Evolutionary conservation across 1,284 basidiomycete genomes (phyloP).

Genomic region (Ceratobasidium sp.): DNA sequence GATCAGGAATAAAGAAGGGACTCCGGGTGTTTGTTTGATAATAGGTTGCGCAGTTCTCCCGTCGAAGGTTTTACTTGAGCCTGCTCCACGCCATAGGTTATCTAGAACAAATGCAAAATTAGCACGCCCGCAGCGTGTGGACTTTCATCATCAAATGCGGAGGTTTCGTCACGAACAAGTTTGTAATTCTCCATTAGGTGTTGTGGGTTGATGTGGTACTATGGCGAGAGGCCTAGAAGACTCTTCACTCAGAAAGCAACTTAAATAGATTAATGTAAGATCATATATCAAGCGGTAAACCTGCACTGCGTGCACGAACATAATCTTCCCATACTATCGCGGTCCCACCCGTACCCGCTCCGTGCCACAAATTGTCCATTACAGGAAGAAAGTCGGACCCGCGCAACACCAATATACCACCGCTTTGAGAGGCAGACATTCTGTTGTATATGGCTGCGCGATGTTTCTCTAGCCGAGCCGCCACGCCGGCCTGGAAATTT

Average conservation of each 20-base stretch:
- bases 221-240: neutral
- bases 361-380: conserved; percentile 8
- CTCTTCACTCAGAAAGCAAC: neutral
- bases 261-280: neutral
- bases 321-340: conserved; percentile 13
- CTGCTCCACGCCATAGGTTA: no score
- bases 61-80: no score
- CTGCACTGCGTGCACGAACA: neutral
- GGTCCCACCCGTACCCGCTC: neutral
- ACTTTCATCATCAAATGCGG: no score
- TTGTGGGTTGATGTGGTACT: neutral
- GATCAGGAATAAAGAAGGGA: no score
- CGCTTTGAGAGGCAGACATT: neutral
- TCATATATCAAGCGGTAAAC: conserved; percentile 17
- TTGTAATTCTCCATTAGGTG: no score
- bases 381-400: neutral
- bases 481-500: conserved; percentile 8
- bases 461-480: neutral
- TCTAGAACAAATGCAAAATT: no score
- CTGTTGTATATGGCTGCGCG: neutral
- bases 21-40: no score
- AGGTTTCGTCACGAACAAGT: no score
- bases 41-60: no score
- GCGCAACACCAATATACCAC: neutral
- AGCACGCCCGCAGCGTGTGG: no score